Evolutionary conservation across 805 yeast species (phyloP).

Genomic region (Myxozyma geophila): DNA sequence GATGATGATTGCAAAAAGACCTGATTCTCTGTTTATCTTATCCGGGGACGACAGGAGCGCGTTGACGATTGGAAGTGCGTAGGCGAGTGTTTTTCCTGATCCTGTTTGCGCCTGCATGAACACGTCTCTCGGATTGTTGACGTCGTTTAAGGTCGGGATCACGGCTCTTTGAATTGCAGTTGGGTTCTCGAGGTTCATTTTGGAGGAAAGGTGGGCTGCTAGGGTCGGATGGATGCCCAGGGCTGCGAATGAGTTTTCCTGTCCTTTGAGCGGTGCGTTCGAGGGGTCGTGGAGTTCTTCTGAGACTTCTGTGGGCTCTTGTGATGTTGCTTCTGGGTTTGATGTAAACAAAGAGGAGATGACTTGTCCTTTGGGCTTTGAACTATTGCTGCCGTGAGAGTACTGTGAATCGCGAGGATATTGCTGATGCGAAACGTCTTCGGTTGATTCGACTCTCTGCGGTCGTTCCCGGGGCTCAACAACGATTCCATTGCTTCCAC

Average conservation of each 20-base stretch:
- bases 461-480: slow-evolving; percentile 8
- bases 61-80: slow-evolving; percentile 79
- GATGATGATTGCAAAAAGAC: slow-evolving; percentile 84
- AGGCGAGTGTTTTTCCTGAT: slow-evolving; percentile 94
- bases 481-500: slow-evolving; percentile 25
- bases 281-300: slow-evolving; percentile 56
- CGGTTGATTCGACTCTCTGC: slow-evolving; percentile 1
- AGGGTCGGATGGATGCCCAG: slow-evolving; percentile 67
- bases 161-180: slow-evolving; percentile 86
- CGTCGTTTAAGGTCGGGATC: slow-evolving; percentile 62
- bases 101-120: slow-evolving; percentile 98
- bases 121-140: slow-evolving; percentile 57
- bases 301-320: slow-evolving; percentile 39
- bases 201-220: slow-evolving; percentile 58
- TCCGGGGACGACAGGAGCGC: slow-evolving; percentile 62
- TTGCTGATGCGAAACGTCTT: neutral
- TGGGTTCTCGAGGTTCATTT: slow-evolving; percentile 59
- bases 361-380: slow-evolving; percentile 13
- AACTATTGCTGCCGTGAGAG: neutral
- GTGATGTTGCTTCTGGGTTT: slow-evolving; percentile 52
- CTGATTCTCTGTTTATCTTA: slow-evolving; percentile 63
- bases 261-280: slow-evolving; percentile 77
- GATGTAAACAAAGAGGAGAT: slow-evolving; percentile 83
- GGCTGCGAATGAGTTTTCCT: slow-evolving; percentile 69
- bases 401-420: neutral